Evolutionary conservation across 495 filamentous ascomycete genomes (phyloP), one percentile per base, ranked within the genome.

Genomic region (Podospora bellae-mahoneyi): DNA sequence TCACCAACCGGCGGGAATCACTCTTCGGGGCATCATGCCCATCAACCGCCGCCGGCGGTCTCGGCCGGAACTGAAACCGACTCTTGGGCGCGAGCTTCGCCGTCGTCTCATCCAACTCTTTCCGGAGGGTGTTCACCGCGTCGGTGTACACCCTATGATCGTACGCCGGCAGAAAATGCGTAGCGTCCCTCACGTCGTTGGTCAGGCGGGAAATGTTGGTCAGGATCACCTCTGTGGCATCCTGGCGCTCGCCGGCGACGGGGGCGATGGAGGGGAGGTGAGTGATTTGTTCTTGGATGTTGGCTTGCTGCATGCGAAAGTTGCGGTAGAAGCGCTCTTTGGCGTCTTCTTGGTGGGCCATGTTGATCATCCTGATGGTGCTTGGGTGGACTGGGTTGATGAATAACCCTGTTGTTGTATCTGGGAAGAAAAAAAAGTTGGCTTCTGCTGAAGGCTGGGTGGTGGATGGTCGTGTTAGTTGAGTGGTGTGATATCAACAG

Each of bases 251-350:
- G 68, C 79, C 79, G 55, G 73, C 78, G 10, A 78, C 71, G n/a
- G 74, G 30, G 5, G 81, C 74, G 53, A 78, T 64, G 30, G 66
- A 74, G 26, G 72, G 65, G 10, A 84, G 72, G 16, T 76, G 72
- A 64, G 64, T 66, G 67, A 84, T 83, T 65, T 82, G 74, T 56
- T 79, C 75, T 64, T 80, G 78, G 68, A 83, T 76, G 15, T 61
- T 84, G 16, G 86, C 87, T 68, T 90, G 88, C 76, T 89, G 86
- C 76, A 87, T 84, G 67, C 90, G 89, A 70, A 94, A 95, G 75
- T 90, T 88, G 69, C 87, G 87, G 76, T 92, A 92, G 82, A 96
- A 94, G 9, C 84, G 84, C 71, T 91, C 89, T 63, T 92, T 93
- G 59, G 88, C 75, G 57, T 75, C 71, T 68, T 13, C 26, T 28